A percentile compares a stretch with the other conserved stretches of the same genome.
Conservation (phyloP, 2,329 filamentous ascomycete species). For the Botrytis paeoniae region DNA sequence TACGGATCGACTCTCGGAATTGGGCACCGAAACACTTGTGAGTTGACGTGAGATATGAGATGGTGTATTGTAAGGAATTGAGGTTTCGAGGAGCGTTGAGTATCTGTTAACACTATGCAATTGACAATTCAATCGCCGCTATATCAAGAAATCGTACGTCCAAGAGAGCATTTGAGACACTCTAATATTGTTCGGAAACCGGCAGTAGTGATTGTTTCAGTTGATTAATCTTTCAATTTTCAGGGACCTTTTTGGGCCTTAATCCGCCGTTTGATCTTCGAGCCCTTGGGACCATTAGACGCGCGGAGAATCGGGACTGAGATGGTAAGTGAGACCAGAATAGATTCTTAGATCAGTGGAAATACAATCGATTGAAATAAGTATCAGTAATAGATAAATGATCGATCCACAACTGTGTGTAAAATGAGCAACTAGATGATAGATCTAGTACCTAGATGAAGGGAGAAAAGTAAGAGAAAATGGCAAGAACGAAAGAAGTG, state of each 20-base stretch:
- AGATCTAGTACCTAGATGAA: slow-evolving; percentile 4
- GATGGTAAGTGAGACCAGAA: neutral
- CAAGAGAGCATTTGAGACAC: neutral
- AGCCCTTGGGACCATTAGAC: slow-evolving; percentile 1
- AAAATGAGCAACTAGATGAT: slow-evolving; percentile 13
- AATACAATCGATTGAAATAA: neutral
- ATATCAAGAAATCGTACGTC: neutral
- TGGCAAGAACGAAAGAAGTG: neutral
- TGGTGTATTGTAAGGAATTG: neutral
- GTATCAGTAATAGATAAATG: slow-evolving; percentile 1
- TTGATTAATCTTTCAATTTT: neutral
- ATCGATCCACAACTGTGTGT: neutral
- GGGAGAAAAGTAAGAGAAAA: neutral
- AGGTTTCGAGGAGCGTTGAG: neutral
- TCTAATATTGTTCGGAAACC: slow-evolving; percentile 8
- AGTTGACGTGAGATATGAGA: neutral
- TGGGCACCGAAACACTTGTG: neutral
- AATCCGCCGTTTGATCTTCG: slow-evolving; percentile 10
- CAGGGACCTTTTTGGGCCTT: neutral
- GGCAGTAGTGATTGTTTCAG: neutral
- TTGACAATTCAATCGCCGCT: neutral
- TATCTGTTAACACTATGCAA: neutral
- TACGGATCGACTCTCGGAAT: slow-evolving; percentile 6
- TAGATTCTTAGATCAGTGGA: slow-evolving; percentile 7
- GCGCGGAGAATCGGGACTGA: neutral